Conservation (phyloP, 2,329 filamentous ascomycete species). For the Mycocentrospora acerina region DNA sequence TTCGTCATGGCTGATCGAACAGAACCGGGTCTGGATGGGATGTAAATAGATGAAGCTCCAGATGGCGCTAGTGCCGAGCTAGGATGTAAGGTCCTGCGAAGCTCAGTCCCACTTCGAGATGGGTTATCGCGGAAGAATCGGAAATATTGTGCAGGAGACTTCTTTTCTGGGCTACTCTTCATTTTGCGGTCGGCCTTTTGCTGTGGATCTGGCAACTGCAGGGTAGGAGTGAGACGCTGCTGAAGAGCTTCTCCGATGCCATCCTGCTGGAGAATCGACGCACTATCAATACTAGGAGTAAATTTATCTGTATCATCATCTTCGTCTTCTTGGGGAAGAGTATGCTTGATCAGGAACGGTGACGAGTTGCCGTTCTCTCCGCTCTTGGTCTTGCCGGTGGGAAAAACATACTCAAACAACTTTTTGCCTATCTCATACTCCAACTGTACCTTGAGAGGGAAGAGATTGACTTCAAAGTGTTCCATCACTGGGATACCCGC, state of each 20-base stretch:
- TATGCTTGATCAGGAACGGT: conserved; percentile 60
- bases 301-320: conserved; percentile 53
- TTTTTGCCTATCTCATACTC: conserved; percentile 91
- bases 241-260: conserved; percentile 75
- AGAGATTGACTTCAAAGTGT: conserved; percentile 90
- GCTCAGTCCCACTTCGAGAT: conserved; percentile 31
- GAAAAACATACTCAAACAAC: conserved; percentile 97
- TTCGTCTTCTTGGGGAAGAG: conserved; percentile 49
- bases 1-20: conserved; percentile 29
- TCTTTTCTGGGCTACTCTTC: conserved; percentile 23
- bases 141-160: conserved; percentile 35
- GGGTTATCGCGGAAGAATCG: conserved; percentile 37
- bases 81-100: conserved; percentile 36
- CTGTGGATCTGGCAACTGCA: conserved; percentile 56
- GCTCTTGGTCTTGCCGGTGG: conserved; percentile 64
- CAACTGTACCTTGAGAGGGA: conserved; percentile 90
- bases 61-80: conserved; percentile 19
- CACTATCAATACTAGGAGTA: conserved; percentile 24
- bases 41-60: conserved; percentile 12
- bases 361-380: conserved; percentile 59
- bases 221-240: conserved; percentile 77
- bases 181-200: conserved; percentile 33
- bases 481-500: conserved; percentile 97
- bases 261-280: conserved; percentile 26
- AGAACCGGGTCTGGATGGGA: conserved; percentile 30